phyloP scores from a whole-genome alignment of 2,329 filamentous ascomycete genomes.

The Ascochyta pisi region DNA sequence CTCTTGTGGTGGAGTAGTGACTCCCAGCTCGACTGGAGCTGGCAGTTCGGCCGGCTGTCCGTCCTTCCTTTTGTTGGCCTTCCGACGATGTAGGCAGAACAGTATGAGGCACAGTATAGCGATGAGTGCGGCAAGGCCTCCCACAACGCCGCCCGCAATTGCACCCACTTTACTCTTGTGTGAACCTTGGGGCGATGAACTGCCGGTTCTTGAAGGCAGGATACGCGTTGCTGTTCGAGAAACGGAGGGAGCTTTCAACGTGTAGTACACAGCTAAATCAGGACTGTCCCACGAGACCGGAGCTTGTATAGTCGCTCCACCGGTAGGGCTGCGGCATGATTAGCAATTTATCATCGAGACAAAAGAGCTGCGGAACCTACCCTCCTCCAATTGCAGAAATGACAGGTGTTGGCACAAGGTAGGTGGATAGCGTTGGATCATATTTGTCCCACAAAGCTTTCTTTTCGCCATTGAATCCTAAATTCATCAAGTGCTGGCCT shows the following conservation, averaged over 20 bases:
- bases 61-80: constrained; percentile 30
- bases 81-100: constrained; percentile 47
- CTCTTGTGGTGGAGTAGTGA: constrained; percentile 38
- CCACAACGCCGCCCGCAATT: constrained; percentile 52
- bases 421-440: constrained; percentile 57
- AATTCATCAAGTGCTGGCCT: constrained; percentile 64
- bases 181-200: constrained; percentile 12
- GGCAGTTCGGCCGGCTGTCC: constrained; percentile 18
- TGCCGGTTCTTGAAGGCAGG: constrained; percentile 39
- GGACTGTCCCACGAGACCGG: constrained; percentile 60
- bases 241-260: constrained; percentile 56
- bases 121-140: constrained; percentile 46
- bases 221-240: constrained; percentile 60
- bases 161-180: constrained; percentile 43
- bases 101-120: constrained; percentile 42
- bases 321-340: constrained; percentile 48
- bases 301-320: constrained; percentile 61
- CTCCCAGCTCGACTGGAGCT: constrained; percentile 42
- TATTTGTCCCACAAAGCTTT: constrained; percentile 61
- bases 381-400: constrained; percentile 55
- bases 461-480: constrained; percentile 58
- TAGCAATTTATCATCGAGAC: constrained; percentile 24
- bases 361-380: constrained; percentile 29
- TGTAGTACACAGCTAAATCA: constrained; percentile 63
- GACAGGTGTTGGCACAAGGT: constrained; percentile 62